Conservation (phyloP, 805 yeast species). For the Wickerhamomyces pijperi region DNA sequence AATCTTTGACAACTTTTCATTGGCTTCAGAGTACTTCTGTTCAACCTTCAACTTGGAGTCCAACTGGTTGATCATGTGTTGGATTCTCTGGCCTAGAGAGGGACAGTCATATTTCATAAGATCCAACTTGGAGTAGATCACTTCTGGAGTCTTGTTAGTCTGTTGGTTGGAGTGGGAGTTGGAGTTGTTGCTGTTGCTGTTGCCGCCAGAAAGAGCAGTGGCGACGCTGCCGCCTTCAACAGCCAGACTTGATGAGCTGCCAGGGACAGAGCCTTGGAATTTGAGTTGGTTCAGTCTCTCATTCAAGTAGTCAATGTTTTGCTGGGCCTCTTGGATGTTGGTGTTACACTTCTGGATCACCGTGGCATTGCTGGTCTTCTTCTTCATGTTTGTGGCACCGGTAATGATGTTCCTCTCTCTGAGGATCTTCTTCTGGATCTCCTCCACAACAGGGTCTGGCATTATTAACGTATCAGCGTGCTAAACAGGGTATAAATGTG, state of each 20-base stretch:
- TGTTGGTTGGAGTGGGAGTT: slow-evolving; percentile 15
- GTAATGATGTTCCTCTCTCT: slow-evolving; percentile 79
- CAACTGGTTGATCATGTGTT: slow-evolving; percentile 87
- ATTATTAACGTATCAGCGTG: slow-evolving; percentile 1
- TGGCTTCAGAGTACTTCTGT: slow-evolving; percentile 85
- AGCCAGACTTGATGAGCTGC: not conserved
- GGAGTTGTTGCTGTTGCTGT: not conserved
- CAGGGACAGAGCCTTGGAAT: slow-evolving; percentile 12
- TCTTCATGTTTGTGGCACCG: slow-evolving; percentile 76
- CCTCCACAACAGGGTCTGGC: slow-evolving; percentile 38
- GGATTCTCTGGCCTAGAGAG: slow-evolving; percentile 87
- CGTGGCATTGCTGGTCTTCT: slow-evolving; percentile 64
- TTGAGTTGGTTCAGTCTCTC: slow-evolving; percentile 57
- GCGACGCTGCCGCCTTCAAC: not conserved
- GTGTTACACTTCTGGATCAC: slow-evolving; percentile 89
- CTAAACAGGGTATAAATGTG: not conserved
- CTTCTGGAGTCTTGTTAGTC: slow-evolving; percentile 16
- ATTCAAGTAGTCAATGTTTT: slow-evolving; percentile 80
- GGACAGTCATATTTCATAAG: slow-evolving; percentile 89
- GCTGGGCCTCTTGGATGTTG: slow-evolving; percentile 82
- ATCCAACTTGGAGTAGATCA: slow-evolving; percentile 56
- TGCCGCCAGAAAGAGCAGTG: not conserved
- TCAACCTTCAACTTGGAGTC: slow-evolving; percentile 93
- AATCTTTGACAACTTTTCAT: slow-evolving; percentile 75
- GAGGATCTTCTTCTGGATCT: slow-evolving; percentile 76